Evolutionary conservation across 2,329 filamentous ascomycete genomes (phyloP), one percentile per base, ranked within the genome.

Genomic region (Cordyceps militaris): DNA sequence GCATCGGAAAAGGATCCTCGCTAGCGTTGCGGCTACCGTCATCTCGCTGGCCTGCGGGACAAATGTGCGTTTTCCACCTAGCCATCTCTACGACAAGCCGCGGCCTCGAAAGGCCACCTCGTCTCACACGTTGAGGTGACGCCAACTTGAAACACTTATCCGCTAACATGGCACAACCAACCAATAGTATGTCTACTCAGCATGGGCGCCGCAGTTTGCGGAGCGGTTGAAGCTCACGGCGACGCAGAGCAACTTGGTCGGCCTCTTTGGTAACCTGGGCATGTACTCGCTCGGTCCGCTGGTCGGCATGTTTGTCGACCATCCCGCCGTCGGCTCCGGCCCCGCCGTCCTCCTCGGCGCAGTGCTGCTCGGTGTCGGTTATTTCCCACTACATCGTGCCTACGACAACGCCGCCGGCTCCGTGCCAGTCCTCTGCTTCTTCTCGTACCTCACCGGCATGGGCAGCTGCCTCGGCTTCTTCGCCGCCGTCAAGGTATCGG

Each of bases 161-260:
- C 26, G 44, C 54, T 56, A 28, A 55, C 42, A 4, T 24, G 14
- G 8, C 40, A 5, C 13, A n/a, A 21, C 32, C 26, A 16, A 13
- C 36, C 16, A 53, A 51, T 68, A 97, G 91, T 97, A 99, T 83
- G 93, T 92, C 69, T 99, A 97, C 74, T 97, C 91, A 57, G 93
- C 93, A 73, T 99, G 94, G 92, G 91, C 90, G 14, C 94, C 94
- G 21, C 92, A 97, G 73, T 97, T 97, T 69, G 91, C 92, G 51
- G 86, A 95, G 67, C 86, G 83, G 65, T 79, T 99, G 65, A 85
- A 88, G 69, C 83, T 97, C 61, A 91, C 91, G 14, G 88, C 94
- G n/a, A 97, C 93, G 3, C 81, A 97, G 71, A 91, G 85, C 73
- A 97, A 99, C 73, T 73, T 97, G 63, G 92, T 99, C 68, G 92